These are phyloP conservation scores for Sclerotinia glacialis DNA, from an alignment of 2,329 filamentous ascomycete species.

Conservation along the genomic window DNA sequence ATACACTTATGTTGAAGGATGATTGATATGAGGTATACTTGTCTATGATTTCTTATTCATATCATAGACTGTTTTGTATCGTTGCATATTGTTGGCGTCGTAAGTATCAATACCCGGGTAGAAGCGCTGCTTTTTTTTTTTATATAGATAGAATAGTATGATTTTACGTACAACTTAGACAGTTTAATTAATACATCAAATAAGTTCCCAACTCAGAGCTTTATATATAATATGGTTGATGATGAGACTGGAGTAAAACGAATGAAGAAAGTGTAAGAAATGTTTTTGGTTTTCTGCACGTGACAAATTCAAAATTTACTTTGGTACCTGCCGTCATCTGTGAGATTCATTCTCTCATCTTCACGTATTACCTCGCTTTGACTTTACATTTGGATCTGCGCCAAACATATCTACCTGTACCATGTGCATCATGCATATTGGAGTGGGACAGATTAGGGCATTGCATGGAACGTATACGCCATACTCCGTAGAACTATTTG, in stretches of 20 bases:
- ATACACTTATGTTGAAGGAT: constrained; percentile 1
- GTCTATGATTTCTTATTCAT: background rate
- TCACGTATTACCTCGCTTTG: background rate
- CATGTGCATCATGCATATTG: background rate
- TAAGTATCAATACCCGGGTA: constrained; percentile 13
- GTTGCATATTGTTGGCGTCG: constrained; percentile 15
- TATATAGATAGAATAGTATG: constrained; percentile 1
- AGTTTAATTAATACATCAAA: constrained; percentile 7
- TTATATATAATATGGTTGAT: background rate
- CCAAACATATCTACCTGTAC: background rate
- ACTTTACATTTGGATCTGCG: too few relatives aligned
- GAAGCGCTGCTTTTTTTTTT: constrained; percentile 14
- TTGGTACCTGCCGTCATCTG: background rate
- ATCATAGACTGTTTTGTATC: background rate
- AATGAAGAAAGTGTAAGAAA: background rate
- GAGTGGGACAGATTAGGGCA: background rate
- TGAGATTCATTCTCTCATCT: background rate
- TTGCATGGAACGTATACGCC: background rate
- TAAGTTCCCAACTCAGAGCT: background rate
- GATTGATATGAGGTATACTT: constrained; percentile 9
- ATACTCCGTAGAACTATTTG: too few relatives aligned
- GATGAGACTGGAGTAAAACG: too few relatives aligned
- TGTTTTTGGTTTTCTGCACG: background rate
- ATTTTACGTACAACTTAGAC: background rate
- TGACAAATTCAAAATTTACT: background rate